Percentiles rank a stretch among this genome's conserved stretches.
phyloP scores from a whole-genome alignment of 805 yeast species.

The Metschnikowia proteae region DNA sequence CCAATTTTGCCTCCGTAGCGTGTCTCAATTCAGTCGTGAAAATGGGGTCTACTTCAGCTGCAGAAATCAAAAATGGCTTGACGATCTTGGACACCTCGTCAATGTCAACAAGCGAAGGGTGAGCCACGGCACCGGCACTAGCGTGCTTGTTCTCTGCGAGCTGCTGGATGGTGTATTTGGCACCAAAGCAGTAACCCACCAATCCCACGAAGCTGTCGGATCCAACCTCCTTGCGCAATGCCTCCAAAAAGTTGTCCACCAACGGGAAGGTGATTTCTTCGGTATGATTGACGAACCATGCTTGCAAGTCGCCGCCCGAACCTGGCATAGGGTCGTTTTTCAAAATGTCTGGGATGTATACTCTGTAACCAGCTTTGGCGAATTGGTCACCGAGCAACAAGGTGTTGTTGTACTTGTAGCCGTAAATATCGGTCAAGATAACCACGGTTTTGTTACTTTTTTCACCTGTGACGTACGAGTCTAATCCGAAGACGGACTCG shows the following conservation, averaged over 20 bases:
- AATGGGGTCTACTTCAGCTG: conserved; percentile 65
- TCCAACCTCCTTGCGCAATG: conserved; percentile 39
- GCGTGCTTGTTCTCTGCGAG: conserved; percentile 40
- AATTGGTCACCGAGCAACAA: conserved; percentile 63
- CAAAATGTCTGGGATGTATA: conserved; percentile 73
- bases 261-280: conserved; percentile 45
- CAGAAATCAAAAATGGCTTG: conserved; percentile 63
- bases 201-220: conserved; percentile 49
- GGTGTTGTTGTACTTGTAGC: conserved; percentile 54
- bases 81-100: conserved; percentile 63
- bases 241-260: conserved; percentile 45
- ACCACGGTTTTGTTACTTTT: conserved; percentile 46
- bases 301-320: conserved; percentile 15
- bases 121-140: conserved; percentile 72
- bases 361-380: conserved; percentile 60
- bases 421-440: conserved; percentile 67
- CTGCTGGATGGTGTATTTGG: conserved; percentile 59
- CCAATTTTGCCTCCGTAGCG: conserved; percentile 55
- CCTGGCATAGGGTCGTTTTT: conserved; percentile 39
- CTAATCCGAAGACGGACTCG: conserved; percentile 40
- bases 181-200: conserved; percentile 85
- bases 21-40: conserved; percentile 65
- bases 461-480: conserved; percentile 31
- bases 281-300: conserved; percentile 58
- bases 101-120: conserved; percentile 69